phyloP scores from a whole-genome alignment of 2,329 filamentous ascomycete species.

The Cryphonectria carpinicola region DNA sequence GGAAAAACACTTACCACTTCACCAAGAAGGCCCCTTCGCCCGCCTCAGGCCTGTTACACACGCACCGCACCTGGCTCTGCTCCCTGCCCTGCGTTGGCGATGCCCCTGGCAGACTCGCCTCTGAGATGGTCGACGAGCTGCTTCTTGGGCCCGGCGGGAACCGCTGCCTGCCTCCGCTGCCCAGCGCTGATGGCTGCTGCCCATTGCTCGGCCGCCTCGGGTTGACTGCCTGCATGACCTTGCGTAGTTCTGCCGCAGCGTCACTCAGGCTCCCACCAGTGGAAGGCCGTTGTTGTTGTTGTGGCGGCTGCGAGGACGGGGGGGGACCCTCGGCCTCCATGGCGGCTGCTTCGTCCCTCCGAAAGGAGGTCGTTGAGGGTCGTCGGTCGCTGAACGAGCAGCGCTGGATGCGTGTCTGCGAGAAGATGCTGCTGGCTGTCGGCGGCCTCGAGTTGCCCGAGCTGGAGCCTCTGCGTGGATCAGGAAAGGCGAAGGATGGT shows the following conservation, averaged over 20 bases:
- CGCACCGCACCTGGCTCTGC: conserved; percentile 56
- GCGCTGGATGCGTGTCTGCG: conserved; percentile 16
- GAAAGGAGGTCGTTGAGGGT: conserved; percentile 6
- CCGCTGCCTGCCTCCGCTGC: conserved; percentile 37
- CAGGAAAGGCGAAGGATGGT: conserved; percentile 61
- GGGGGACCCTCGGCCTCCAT: conserved; percentile 20
- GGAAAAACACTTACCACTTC: conserved; percentile 58
- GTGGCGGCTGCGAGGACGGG: conserved; percentile 9
- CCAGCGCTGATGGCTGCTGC: conserved; percentile 22
- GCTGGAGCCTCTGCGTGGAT: conserved; percentile 41
- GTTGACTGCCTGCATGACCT: conserved; percentile 52
- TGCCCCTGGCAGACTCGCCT: conserved; percentile 52
- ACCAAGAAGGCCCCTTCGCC: conserved; percentile 61
- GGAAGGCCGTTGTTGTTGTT: conserved; percentile 16
- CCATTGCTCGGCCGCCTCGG: conserved; percentile 38
- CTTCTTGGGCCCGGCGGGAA: conserved; percentile 38
- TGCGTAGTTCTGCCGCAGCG: conserved; percentile 63
- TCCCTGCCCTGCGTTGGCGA: conserved; percentile 41
- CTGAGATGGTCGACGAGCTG: conserved; percentile 50
- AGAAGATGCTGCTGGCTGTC: conserved; percentile 26
- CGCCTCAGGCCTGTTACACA: conserved; percentile 53
- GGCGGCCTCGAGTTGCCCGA: conserved; percentile 23
- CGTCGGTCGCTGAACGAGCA: conserved; percentile 25
- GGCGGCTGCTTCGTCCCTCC: conserved; percentile 10
- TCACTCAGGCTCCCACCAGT: conserved; percentile 46